Evolutionary conservation across 306 rosid genomes (phyloP).

Genomic region (Quercus parvula): DNA sequence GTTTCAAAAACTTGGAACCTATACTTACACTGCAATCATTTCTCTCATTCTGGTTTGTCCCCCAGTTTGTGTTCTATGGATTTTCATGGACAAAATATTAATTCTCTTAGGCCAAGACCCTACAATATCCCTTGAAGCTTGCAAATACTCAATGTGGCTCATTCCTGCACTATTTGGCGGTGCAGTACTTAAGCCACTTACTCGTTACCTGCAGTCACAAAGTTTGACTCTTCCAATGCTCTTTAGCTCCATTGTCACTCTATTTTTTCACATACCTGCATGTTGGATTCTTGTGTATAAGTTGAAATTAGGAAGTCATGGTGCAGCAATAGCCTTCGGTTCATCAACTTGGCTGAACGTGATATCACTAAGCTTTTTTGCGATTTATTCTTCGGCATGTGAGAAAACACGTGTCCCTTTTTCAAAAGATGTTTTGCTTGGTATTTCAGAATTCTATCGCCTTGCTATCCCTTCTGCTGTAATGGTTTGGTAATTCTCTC

Average conservation of each 20-base stretch:
- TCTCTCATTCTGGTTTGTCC: conserved; percentile 7
- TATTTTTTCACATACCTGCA: conserved; percentile 1
- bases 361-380: background rate
- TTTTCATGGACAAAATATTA: conserved; percentile 7
- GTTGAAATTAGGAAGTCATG: background rate
- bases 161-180: conserved; percentile 13
- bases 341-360: conserved; percentile 10
- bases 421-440: background rate
- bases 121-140: background rate
- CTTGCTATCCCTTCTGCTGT: conserved; percentile 8
- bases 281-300: conserved; percentile 14
- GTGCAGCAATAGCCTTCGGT: conserved; percentile 3
- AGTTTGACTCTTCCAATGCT: conserved; percentile 15
- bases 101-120: conserved; percentile 11
- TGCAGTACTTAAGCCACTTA: conserved; percentile 5
- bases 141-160: conserved; percentile 12
- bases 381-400: background rate
- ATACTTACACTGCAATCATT: conserved; percentile 10
- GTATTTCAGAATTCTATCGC: conserved; percentile 2
- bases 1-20: conserved; percentile 12
- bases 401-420: background rate
- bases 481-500: conserved; percentile 15
- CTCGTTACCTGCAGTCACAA: conserved; percentile 2
- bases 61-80: conserved; percentile 9
- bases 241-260: background rate